Base-by-base conservation (phyloP, 495 filamentous ascomycete genomes). In the Talaromyces trachyspermus region DNA sequence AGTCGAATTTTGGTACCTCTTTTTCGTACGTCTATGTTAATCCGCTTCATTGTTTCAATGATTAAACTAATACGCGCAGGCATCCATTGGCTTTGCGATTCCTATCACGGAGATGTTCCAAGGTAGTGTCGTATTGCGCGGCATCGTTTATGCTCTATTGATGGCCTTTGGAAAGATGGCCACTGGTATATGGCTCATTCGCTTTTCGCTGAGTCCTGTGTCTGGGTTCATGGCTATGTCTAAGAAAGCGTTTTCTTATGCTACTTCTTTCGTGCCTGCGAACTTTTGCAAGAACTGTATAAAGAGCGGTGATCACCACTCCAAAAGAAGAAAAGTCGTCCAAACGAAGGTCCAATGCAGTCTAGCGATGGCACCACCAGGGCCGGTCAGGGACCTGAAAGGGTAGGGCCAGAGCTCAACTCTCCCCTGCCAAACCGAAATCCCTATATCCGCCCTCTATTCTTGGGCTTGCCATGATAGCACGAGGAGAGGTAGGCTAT, bases 41-140 rank as follows among this genome's bases (percentile, higher is more conserved):
- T 24, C n/a, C 7, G 29, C 15, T 37, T 9, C 7, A 9, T 23
- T 5, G 2, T 17, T 22, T 11, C 11, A 27, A 26, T 23, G 45
- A 1, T 7, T 14, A 26, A 25, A 51, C 29, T 26, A 32, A 24
- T 26, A 26, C 3, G 4, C 11, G 2, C 26, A 78, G 75, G 80
- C 85, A 15, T 87, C 83, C 0, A 84, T 90, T 30, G 85, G 87
- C 1, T 89, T 91, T 54, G 79, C 85, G 0, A 84, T 94, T 15
- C 85, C 87, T 0, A 82, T 91, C 27, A 74, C 77, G 0, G 59
- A 79, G 10, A 79, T 92, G 69, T 91, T 89, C 57, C 53, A 55
- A 2, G 75, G 75, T 4, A 55, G 57, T 40, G 69, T 86, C 0
- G 55, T 88, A 17, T 92, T 83, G 88, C 75, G 79, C 7, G 87